Evolutionary conservation across 2,329 filamentous ascomycete species (phyloP).

Genomic region (Drechmeria coniospora): DNA sequence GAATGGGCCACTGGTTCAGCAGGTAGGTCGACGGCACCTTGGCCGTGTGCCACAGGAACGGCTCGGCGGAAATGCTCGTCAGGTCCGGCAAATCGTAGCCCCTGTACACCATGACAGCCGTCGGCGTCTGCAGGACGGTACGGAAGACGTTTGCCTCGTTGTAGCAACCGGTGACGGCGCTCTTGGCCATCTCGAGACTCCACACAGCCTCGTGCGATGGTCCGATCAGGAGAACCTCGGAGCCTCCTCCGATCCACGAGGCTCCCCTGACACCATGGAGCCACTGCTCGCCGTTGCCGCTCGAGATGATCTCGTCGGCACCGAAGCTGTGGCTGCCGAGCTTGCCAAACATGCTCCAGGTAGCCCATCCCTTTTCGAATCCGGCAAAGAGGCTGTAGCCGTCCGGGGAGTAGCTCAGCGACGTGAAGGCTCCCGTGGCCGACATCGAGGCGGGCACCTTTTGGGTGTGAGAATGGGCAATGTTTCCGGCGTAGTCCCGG

Average conservation of each 20-base stretch:
- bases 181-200: conserved; percentile 83
- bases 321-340: conserved; percentile 72
- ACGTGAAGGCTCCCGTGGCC: conserved; percentile 56
- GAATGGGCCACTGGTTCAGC: conserved; percentile 84
- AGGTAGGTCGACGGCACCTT: conserved; percentile 77
- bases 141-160: conserved; percentile 80
- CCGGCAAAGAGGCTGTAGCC: conserved; percentile 93
- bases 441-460: conserved; percentile 49
- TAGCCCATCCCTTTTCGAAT: conserved; percentile 84
- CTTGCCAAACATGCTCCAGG: conserved; percentile 96
- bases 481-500: conserved; percentile 84
- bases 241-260: conserved; percentile 77
- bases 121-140: conserved; percentile 76
- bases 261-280: conserved; percentile 63
- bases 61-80: conserved; percentile 80
- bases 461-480: conserved; percentile 72
- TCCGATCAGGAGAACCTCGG: conserved; percentile 64
- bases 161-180: conserved; percentile 84
- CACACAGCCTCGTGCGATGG: conserved; percentile 65
- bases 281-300: conserved; percentile 65
- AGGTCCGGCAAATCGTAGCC: conserved; percentile 85
- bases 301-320: conserved; percentile 46
- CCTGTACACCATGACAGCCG: conserved; percentile 79
- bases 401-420: conserved; percentile 78
- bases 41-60: conserved; percentile 87